Percentiles rank a stretch among this genome's conserved stretches.
phyloP scores from a whole-genome alignment of 805 yeast genomes.

The Wickerhamomyces alni region DNA sequence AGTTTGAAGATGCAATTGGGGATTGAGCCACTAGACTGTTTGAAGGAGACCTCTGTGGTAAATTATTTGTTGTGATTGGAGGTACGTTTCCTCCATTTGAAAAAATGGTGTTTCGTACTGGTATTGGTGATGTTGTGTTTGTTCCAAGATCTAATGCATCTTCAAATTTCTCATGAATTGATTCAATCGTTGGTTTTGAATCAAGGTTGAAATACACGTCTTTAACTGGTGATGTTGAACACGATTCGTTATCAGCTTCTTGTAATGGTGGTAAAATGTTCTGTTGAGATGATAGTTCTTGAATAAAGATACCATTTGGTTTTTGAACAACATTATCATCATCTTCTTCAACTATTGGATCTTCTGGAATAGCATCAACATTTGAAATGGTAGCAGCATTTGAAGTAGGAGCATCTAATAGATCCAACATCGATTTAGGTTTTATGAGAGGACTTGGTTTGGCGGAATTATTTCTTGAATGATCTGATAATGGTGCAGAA shows the following conservation, averaged over 20 bases:
- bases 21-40: not conserved
- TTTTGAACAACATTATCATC: not conserved
- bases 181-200: too few species aligned
- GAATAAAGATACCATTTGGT: constrained; percentile 1
- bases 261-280: constrained; percentile 9
- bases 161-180: not conserved
- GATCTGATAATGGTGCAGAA: not conserved
- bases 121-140: not conserved
- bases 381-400: not conserved
- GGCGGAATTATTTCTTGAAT: constrained; percentile 1
- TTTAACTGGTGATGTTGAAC: constrained; percentile 1
- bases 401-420: constrained; percentile 2
- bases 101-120: too few species aligned
- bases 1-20: not conserved
- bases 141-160: not conserved
- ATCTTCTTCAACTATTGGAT: not conserved
- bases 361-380: not conserved
- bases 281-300: not conserved
- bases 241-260: constrained; percentile 9
- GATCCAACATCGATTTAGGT: constrained; percentile 23
- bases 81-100: not conserved
- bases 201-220: not conserved
- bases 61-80: not conserved
- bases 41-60: not conserved
- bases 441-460: constrained; percentile 8